Evolutionary conservation across 2,329 filamentous ascomycete species (phyloP).

Genomic region (Albophoma yamanashiensis): DNA sequence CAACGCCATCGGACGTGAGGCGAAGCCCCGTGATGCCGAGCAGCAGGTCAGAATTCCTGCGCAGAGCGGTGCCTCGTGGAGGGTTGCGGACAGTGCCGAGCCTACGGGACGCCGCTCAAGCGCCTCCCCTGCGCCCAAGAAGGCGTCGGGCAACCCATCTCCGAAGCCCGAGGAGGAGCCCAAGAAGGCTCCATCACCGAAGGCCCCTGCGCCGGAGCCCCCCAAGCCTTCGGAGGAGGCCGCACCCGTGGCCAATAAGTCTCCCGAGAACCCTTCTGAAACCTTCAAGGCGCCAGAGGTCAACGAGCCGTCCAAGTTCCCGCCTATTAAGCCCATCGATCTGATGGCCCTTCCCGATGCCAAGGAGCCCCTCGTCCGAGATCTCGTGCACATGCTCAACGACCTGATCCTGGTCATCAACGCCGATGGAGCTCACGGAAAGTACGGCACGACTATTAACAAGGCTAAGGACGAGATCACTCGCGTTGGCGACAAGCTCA

Average conservation of each 20-base stretch:
- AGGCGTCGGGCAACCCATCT: constrained; percentile 7
- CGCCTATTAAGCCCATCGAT: constrained; percentile 62
- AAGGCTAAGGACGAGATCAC: constrained; percentile 79
- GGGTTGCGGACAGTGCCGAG: constrained; percentile 53
- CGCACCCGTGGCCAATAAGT: constrained; percentile 10
- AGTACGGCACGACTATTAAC: constrained; percentile 66
- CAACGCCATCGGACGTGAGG: constrained; percentile 32
- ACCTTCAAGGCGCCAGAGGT: constrained; percentile 48
- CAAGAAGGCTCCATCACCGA: constrained; percentile 19
- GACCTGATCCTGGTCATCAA: constrained; percentile 92
- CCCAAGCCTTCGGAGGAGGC: constrained; percentile 22
- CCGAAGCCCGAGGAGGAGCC: constrained; percentile 16
- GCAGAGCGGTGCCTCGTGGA: constrained; percentile 77
- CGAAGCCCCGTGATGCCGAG: constrained; percentile 43
- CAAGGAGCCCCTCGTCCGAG: constrained; percentile 79
- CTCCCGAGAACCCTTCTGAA: constrained; percentile 17
- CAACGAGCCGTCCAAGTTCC: constrained; percentile 53
- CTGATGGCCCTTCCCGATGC: constrained; percentile 65
- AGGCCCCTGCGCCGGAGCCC: constrained; percentile 12
- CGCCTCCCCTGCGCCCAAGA: constrained; percentile 29
- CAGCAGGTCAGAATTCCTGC: constrained; percentile 73
- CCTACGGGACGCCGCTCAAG: constrained; percentile 50
- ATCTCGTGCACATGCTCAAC: constrained; percentile 90
- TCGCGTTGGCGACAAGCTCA: constrained; percentile 70
- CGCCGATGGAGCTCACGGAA: constrained; percentile 66